Base-by-base conservation (phyloP, 2,329 filamentous ascomycete genomes). In the Aspergillus sp. region DNA sequence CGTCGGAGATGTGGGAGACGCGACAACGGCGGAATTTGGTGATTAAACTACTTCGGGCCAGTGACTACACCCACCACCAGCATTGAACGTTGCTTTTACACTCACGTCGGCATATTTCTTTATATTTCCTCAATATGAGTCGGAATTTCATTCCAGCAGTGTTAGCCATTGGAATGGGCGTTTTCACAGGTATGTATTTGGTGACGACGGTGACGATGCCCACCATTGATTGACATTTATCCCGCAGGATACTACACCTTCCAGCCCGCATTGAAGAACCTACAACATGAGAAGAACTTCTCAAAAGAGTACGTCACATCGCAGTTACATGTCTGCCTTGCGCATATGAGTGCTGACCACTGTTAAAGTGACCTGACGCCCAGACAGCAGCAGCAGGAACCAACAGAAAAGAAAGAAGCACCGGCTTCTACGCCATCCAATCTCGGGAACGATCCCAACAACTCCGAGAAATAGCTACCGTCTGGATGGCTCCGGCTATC, bases 171-270 rank as follows among this genome's bases (percentile, higher is more conserved):
- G 69, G 62, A 13, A 60, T 71, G 33, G 70, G 70, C 38, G 58
- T 72, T 37, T 61, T 67, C 39, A 67, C 68, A 50, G 68, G 70
- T 70, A 61, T 35, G 41, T 7, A 22, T 12, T 30, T 20, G 20
- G 20, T 22, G 20, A 22, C 20, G 20, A 22, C 20, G 20, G 20
- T 22, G 20, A 1, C 20, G 5, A 4, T 22, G 20, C 17, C 13
- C 13, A 25, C 5, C 12, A 22, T 4, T 41, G 7, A 41, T 7
- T 41, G 19, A 10, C 22, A 15, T 23, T 42, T 9, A 7, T 41
- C 19, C 4, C 13, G 22, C 52, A 73, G 70, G 70, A 38, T 72
- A 72, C 54, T 67, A 71, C 52, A 66, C 65, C 46, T 73, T 73
- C 59, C 66, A 72, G 45, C 70, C 70, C 19, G 63, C 68, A 17